Base-by-base conservation (phyloP, 2,329 filamentous ascomycete genomes). In the Colletotrichum siamense region DNA sequence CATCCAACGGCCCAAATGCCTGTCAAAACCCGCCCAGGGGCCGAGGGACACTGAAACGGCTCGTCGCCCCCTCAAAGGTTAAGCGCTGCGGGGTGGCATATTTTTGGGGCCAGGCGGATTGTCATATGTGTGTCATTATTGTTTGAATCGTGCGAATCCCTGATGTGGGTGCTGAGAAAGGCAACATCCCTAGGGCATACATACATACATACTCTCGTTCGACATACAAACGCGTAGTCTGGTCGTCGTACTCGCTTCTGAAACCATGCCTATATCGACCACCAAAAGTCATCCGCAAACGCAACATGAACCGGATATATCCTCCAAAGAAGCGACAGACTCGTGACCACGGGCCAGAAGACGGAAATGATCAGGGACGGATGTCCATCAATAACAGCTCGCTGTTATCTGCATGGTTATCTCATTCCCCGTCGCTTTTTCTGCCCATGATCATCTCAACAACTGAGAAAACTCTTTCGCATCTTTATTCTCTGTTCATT, bases 91-190 rank as follows among this genome's bases (percentile, higher is more conserved):
- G 55, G 68, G 55, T 24, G 7, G 65, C 34, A 18, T 73, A 63
- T 73, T 73, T 73, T 64, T 34, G 73, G 69, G 32, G 6, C 34
- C 15, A 22, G 13, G 16, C 57, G 34, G 70, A 69, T 69, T 68
- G 64, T 36, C 73, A 69, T 76, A 65, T 69, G 64, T 61, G 73
- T 76, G 63, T 73, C 70, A 73, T 76, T 65, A 61, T 73, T 30
- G 73, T 76, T 73, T 76, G 70, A 73, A 64, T 65, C 32, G 18
- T 61, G 64, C 28, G 49, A 69, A 64, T 59, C 26, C 44, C 69
- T 36, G 62, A 59, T 13, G 22, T 28, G 36, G 55, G 16, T 3
- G 55, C 62, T 8, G 24, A 44, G 32, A n/a, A 64, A 34, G 62
- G 2, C 8, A 44, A 18, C 15, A 22, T 64, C 24, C 12, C 32